Percentiles rank a stretch among this genome's conserved stretches.
phyloP scores from a whole-genome alignment of 2,329 filamentous ascomycete species.

The Chaetothyriales sp. region DNA sequence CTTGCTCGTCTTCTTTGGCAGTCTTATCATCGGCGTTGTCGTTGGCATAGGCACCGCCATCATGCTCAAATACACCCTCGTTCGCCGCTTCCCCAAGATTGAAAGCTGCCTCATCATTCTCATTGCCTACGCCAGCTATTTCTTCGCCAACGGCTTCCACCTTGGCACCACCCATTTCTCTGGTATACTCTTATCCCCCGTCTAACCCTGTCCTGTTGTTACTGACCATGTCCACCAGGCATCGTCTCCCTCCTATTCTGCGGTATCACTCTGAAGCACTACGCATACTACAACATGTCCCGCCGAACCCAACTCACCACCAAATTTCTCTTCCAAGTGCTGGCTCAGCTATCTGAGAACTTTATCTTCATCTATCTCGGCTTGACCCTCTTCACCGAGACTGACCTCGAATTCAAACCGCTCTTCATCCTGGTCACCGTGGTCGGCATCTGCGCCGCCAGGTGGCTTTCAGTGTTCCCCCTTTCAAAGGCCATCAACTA shows the following conservation, averaged over 20 bases:
- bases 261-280: conserved; percentile 95
- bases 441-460: conserved; percentile 75
- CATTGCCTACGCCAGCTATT: conserved; percentile 92
- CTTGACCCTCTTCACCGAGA: conserved; percentile 84
- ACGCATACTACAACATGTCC: conserved; percentile 99
- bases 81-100: conserved; percentile 84
- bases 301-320: conserved; percentile 91
- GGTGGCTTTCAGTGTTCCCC: conserved; percentile 91
- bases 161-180: conserved; percentile 44
- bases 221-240: conserved; percentile 37
- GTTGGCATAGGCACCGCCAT: conserved; percentile 80
- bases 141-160: conserved; percentile 88
- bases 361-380: conserved; percentile 99
- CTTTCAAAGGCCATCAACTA: conserved; percentile 81
- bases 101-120: conserved; percentile 89
- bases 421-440: conserved; percentile 89
- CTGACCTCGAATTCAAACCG: conserved; percentile 75
- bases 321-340: conserved; percentile 91
- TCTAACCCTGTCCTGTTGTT: conserved; percentile 4
- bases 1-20: conserved; percentile 90
- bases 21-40: conserved; percentile 71
- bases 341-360: conserved; percentile 91
- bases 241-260: conserved; percentile 96
- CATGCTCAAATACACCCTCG: conserved; percentile 83
- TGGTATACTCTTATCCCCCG: conserved; percentile 41